Evolutionary conservation across 2,329 filamentous ascomycete species (phyloP), one percentile per base, ranked within the genome.

Genomic region (Ophiocordyceps camponoti-rufipedis): DNA sequence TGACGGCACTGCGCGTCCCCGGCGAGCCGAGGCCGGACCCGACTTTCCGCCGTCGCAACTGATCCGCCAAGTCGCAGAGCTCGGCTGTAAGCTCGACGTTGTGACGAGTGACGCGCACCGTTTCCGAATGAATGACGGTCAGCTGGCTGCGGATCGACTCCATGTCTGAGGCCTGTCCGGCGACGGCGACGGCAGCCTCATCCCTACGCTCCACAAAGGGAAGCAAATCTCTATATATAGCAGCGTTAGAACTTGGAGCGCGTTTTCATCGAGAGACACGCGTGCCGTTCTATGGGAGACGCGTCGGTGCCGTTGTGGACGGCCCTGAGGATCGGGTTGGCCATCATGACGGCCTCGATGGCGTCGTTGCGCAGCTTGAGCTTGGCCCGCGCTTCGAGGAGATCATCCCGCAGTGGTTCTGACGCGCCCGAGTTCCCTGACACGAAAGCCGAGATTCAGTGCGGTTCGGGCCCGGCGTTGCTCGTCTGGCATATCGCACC

Each of bases 251-350:
- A 31, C 14, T 35, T 7, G 10, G 23, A 28, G n/a, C 19, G 32
- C 41, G 13, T 19, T 39, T 19, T 5, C 13, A 11, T n/a, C 29
- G 11, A 7, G n/a, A 11, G 13, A 23, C 4, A 28, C 14, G 49
- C 60, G 38, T 69, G 85, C 84, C 77, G 74, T 62, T 91, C 84
- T 45, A 79, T 68, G 41, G 75, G 73, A 2, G 76, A 74, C 16
- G 76, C 72, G 48, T 75, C 70, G 12, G 72, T 74, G 41, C 78
- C 78, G 48, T 74, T 67, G 58, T 93, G 84, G 38, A 89, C 77
- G 7, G 85, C 81, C 55, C 83, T 85, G 47, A 93, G 66, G 39
- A 84, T 78, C 8, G 86, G 85, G 54, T 85, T 81, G 47, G 79
- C 78, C 52, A 77, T 75, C 51, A 91, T 62, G 45, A 85, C 76